Percentiles rank a stretch among this genome's conserved stretches.
phyloP scores from a whole-genome alignment of 164 flowering plant species.

The Macadamia tetraphylla region DNA sequence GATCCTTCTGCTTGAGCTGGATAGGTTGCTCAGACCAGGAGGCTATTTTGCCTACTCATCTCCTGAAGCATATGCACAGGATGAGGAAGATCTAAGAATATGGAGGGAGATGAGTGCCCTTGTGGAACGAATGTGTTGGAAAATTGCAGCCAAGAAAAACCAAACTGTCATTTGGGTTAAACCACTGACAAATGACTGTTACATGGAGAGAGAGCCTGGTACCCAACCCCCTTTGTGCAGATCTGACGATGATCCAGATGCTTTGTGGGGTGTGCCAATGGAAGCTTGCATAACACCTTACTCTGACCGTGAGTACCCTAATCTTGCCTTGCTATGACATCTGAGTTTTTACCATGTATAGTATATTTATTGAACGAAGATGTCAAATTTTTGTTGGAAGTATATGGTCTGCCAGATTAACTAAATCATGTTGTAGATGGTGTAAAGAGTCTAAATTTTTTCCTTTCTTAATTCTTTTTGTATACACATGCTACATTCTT shows the following conservation, averaged over 20 bases:
- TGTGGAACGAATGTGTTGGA: slow-evolving; percentile 92
- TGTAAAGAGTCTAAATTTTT: not conserved
- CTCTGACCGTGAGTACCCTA: slow-evolving; percentile 66
- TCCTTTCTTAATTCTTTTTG: no score
- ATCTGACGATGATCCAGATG: slow-evolving; percentile 87
- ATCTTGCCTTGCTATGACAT: not conserved
- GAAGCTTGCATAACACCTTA: slow-evolving; percentile 85
- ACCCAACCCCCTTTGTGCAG: slow-evolving; percentile 79
- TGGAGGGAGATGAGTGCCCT: slow-evolving; percentile 90
- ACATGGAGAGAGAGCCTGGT: slow-evolving; percentile 65
- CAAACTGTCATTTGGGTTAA: slow-evolving; percentile 93
- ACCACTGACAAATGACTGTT: slow-evolving; percentile 83
- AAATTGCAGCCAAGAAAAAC: slow-evolving; percentile 61
- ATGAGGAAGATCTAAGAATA: slow-evolving; percentile 78
- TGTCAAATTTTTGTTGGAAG: no score
- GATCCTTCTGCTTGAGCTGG: slow-evolving; percentile 85
- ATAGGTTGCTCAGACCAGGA: slow-evolving; percentile 86
- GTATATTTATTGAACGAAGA: no score
- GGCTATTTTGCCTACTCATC: slow-evolving; percentile 96
- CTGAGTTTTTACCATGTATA: not conserved
- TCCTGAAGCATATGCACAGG: slow-evolving; percentile 95
- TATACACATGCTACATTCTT: not conserved
- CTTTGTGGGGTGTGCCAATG: slow-evolving; percentile 63
- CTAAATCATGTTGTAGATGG: not conserved
- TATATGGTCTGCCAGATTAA: no score